Evolutionary conservation across 2,329 filamentous ascomycete species (phyloP), one percentile per base, ranked within the genome.

Genomic region (Davidsoniella eucalypti): DNA sequence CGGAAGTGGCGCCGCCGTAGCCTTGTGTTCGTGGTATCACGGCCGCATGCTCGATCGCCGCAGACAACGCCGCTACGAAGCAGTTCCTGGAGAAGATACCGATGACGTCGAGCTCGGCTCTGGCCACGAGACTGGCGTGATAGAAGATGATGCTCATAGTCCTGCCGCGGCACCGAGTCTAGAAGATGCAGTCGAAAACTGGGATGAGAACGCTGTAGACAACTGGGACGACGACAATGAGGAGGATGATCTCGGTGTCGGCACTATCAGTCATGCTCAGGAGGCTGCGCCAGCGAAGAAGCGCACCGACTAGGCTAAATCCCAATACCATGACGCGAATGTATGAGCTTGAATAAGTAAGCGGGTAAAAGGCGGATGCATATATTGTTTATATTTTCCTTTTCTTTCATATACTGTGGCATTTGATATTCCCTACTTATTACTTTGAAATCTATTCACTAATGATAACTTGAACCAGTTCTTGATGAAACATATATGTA

Each of bases 11-110:
- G 68, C 71, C 0, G 87, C 77, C 0, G 62, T 95, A 17, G 80
- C 72, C 0, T 63, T 94, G 17, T 93, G 85, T 62, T 81, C 79
- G 52, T 90, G 85, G 84, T 98, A 98, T 63, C 92, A 98, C 66
- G 83, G 84, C 61, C 82, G 92, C 53, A 96, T 96, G 87, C 69
- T 96, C 38, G 90, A 96, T 64, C 75, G 92, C 55, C 85, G 84
- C 62, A 75, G 88, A 54, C 70, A 78, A 59, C 78, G 77, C 50
- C 76, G 76, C 47, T 93, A 93, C 60, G 73, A 75, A 49, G 72
- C 76, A 5, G 74, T 93, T 5, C 75, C 83, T 0, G 78, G 77
- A 25, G 72, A 71, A 12, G 73, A 72, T 2, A 72, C 68, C 10
- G 64, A 64, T 12, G 84, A 94, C 62, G 65, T 94, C 12, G 88